Conservation (phyloP, 352 stramenopile species). For the Phytophthora citrophthora region DNA sequence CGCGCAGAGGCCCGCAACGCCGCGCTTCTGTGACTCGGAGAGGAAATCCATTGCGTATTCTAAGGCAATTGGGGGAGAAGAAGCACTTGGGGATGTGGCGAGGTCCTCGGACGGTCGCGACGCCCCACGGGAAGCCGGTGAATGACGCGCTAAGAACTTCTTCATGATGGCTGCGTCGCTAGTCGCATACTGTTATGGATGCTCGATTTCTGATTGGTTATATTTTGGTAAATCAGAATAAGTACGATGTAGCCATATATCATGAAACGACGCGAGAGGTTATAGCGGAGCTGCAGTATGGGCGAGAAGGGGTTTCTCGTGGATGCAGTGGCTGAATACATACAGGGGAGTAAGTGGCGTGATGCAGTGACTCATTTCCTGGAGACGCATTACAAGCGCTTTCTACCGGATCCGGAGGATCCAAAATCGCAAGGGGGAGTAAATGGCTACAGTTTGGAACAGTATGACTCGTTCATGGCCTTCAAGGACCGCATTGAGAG, state of each 20-base stretch:
- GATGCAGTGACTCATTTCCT: conserved; percentile 62
- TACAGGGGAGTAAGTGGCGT: conserved; percentile 62
- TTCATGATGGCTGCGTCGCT: conserved; percentile 26
- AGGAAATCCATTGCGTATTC: conserved; percentile 47
- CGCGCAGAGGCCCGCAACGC: conserved; percentile 67
- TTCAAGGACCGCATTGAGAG: conserved; percentile 78
- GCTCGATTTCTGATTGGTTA: conserved; percentile 23
- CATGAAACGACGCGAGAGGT: conserved; percentile 21
- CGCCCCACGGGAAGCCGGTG: conserved; percentile 1
- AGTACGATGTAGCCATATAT: conserved; percentile 19
- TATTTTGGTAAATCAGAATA: not conserved
- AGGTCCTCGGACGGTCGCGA: not conserved
- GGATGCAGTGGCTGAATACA: conserved; percentile 74
- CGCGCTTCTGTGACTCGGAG: conserved; percentile 63
- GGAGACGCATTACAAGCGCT: conserved; percentile 57
- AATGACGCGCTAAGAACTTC: conserved; percentile 27
- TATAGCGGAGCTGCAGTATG: conserved; percentile 4
- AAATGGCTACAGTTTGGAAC: conserved; percentile 50
- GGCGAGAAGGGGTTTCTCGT: conserved; percentile 74
- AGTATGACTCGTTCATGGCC: conserved; percentile 71
- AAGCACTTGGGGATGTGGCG: not conserved
- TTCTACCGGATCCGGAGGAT: conserved; percentile 35
- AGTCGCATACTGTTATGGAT: conserved; percentile 21
- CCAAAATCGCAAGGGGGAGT: conserved; percentile 34
- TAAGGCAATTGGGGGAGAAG: not conserved